phyloP scores from a whole-genome alignment of 495 filamentous ascomycete species.

The Xylaria acuta region DNA sequence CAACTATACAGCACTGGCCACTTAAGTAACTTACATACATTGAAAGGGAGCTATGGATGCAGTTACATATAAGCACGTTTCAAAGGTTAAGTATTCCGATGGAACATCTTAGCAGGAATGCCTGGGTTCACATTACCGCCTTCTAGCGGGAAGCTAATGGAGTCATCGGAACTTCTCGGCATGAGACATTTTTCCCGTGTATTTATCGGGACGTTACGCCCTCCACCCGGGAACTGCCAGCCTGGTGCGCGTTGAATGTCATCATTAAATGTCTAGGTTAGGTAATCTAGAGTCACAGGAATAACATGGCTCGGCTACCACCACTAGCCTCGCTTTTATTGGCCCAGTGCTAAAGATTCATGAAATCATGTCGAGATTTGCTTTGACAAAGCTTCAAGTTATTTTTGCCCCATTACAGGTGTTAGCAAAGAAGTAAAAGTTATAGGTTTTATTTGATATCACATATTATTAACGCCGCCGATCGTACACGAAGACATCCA shows the following conservation, averaged over 20 bases:
- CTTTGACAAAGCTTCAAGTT: not conserved
- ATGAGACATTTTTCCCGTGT: not conserved
- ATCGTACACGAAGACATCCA: not conserved
- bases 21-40: not conserved
- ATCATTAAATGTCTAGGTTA: not conserved
- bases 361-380: not conserved
- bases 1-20: not conserved
- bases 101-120: not conserved
- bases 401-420: not conserved
- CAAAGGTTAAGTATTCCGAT: not conserved
- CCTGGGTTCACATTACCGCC: not conserved
- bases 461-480: not conserved
- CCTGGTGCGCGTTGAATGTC: not conserved
- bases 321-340: not conserved
- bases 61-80: not conserved
- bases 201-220: not conserved
- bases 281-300: not conserved
- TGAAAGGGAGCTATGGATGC: not conserved
- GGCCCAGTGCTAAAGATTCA: not conserved
- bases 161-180: not conserved
- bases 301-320: not conserved
- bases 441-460: not conserved
- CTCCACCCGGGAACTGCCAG: not conserved
- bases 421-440: not conserved
- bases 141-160: not conserved